Evolutionary conservation across 345 rosid genomes (phyloP).

Genomic region (Trapa incisa): DNA sequence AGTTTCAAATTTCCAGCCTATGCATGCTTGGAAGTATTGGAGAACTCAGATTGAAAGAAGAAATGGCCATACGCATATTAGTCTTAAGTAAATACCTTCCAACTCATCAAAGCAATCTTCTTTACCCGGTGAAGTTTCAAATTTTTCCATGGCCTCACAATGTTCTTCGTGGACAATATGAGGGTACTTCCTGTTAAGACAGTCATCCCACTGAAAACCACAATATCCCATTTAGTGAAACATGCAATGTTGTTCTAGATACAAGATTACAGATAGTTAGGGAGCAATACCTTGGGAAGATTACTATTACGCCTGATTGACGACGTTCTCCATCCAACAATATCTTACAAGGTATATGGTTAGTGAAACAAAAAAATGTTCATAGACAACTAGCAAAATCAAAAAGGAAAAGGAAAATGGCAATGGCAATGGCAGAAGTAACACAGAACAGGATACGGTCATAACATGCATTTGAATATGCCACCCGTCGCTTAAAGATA

Average conservation of each 20-base stretch:
- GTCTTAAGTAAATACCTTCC: conserved; percentile 45
- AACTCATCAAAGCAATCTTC: conserved; percentile 37
- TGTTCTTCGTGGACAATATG: conserved; percentile 84
- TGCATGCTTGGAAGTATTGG: no score
- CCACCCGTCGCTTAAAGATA: conserved; percentile 69
- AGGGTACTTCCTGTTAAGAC: conserved; percentile 62
- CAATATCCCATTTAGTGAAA: conserved; percentile 2
- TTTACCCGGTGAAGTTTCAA: conserved; percentile 26
- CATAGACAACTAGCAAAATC: background rate
- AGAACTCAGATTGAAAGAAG: background rate
- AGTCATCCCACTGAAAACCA: conserved; percentile 51
- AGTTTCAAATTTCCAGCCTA: background rate
- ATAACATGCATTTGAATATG: conserved; percentile 71
- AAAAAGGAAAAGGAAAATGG: background rate
- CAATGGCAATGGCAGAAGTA: background rate
- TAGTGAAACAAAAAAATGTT: conserved; percentile 24
- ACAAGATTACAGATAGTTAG: background rate
- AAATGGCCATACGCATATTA: background rate
- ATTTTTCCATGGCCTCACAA: conserved; percentile 53
- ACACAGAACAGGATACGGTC: conserved; percentile 61
- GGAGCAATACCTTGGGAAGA: conserved; percentile 58
- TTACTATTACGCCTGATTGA: conserved; percentile 72
- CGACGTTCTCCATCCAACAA: conserved; percentile 97
- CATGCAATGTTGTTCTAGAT: conserved; percentile 1
- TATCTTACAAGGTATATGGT: conserved; percentile 37